phyloP scores from a whole-genome alignment of 306 rosid species.

The Malus sylvestris region DNA sequence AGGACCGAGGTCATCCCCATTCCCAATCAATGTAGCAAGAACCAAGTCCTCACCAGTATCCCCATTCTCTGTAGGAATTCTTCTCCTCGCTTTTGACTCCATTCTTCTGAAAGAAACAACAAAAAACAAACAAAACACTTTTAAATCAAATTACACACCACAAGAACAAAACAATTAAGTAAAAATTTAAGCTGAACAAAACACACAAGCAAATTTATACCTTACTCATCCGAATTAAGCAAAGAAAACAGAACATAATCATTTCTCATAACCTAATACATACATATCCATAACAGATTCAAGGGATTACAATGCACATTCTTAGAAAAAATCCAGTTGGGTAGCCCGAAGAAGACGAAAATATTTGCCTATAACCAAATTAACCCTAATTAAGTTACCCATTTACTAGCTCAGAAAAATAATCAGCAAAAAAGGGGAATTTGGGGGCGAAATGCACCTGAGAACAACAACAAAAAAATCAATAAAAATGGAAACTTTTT shows the following conservation, averaged over 20 bases:
- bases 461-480: not conserved
- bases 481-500: not conserved
- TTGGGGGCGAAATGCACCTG: not conserved
- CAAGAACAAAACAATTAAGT: not conserved
- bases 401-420: not conserved
- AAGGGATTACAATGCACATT: not conserved
- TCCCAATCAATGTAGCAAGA: constrained; percentile 70
- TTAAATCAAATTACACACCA: constrained; percentile 16
- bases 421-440: not conserved
- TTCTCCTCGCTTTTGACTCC: constrained; percentile 58
- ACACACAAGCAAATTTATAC: not conserved
- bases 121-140: not conserved
- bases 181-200: not conserved
- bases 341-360: not conserved
- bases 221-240: not conserved
- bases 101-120: constrained; percentile 19
- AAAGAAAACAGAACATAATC: not conserved
- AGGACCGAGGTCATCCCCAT: constrained; percentile 84
- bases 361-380: not conserved
- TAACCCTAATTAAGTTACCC: not conserved
- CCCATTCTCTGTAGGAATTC: constrained; percentile 47
- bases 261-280: too few relatives aligned
- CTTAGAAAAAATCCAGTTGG: not conserved
- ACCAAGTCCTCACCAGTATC: constrained; percentile 82
- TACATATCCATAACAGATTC: not conserved